Conservation (phyloP, 1,284 basidiomycete species). For the Blastosporella zonata region DNA sequence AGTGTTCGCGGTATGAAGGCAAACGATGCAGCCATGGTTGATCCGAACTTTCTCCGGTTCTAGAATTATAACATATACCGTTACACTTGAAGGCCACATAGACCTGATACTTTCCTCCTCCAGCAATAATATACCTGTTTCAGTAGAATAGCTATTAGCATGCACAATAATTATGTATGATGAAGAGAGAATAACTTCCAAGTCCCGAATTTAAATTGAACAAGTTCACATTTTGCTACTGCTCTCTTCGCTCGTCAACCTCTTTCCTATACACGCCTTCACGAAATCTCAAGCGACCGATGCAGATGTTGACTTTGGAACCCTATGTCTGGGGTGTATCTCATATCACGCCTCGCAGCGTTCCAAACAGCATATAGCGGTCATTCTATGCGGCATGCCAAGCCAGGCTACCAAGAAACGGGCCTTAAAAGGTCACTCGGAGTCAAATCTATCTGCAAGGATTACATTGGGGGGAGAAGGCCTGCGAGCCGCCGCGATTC, state of each 20-base stretch:
- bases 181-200: too few relatives aligned
- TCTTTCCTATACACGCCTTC: neutral
- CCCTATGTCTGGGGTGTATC: constrained; percentile 62
- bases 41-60: too few relatives aligned
- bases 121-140: too few relatives aligned
- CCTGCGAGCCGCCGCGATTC: constrained; percentile 54
- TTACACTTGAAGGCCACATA: too few relatives aligned
- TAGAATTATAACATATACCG: too few relatives aligned
- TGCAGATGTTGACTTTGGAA: constrained; percentile 46
- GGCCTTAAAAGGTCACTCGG: constrained; percentile 13
- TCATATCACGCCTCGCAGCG: constrained; percentile 55
- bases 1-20: constrained; percentile 19
- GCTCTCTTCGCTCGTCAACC: neutral
- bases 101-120: too few relatives aligned
- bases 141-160: too few relatives aligned
- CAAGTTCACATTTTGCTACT: neutral
- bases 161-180: too few relatives aligned
- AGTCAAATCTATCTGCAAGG: constrained; percentile 30
- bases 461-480: constrained; percentile 56
- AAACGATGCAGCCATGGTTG: constrained; percentile 20
- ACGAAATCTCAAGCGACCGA: neutral
- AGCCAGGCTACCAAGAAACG: constrained; percentile 11
- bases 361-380: constrained; percentile 56
- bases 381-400: constrained; percentile 55
- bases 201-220: too few relatives aligned